Base-by-base conservation (phyloP, 1,284 basidiomycete genomes). In the Moesziomyces aphidis region DNA sequence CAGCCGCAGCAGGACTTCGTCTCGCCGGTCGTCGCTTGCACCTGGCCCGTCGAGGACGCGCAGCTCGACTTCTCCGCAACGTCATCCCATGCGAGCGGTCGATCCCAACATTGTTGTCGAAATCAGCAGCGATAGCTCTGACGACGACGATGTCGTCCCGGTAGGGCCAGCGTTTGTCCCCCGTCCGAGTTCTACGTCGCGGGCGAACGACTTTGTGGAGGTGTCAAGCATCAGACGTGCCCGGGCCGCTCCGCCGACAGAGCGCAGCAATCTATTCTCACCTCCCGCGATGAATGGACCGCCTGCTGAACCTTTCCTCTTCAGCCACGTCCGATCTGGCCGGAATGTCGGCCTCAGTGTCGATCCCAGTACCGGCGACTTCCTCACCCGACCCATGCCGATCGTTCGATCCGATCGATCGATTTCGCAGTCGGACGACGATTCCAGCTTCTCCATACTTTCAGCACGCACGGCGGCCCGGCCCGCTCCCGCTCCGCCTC, bases 51-150 rank as follows among this genome's bases (percentile, higher is more conserved):
- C 60, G 4, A 28, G 36, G 13, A 63, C 60, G n/a, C 49, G 39
- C 28, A 55, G 54, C 7, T 45, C 55, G 7, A 36, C 24, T 19
- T 42, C 39, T 42, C 17, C 0, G 49, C 66, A 17, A 24, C 60
- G 13, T 48, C 1, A 4, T n/a, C 7, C 49, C 3, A 11, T 3
- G 5, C 5, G 49, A 11, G n/a, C 50, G 7, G 17, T 17, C 15
- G 24, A 61, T 21, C 11, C 47, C 23, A 48, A 45, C 51, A 44
- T 61, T 22, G 47, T 69, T 13, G 56, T 74, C 49, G 72, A 66
- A 28, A 61, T 74, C 23, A 74, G 66, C 48, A 74, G 72, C 50
- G 72, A 74, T 24, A 73, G 70, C 49, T 63, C 61, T 5, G 58
- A 58, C 21, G 59, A 58, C 23, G 62, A 62, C 9, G 70, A 61